A percentile compares a stretch with the other conserved stretches of the same genome.
Conservation (phyloP, 2,329 filamentous ascomycete species). For the Fusarium anguioides region DNA sequence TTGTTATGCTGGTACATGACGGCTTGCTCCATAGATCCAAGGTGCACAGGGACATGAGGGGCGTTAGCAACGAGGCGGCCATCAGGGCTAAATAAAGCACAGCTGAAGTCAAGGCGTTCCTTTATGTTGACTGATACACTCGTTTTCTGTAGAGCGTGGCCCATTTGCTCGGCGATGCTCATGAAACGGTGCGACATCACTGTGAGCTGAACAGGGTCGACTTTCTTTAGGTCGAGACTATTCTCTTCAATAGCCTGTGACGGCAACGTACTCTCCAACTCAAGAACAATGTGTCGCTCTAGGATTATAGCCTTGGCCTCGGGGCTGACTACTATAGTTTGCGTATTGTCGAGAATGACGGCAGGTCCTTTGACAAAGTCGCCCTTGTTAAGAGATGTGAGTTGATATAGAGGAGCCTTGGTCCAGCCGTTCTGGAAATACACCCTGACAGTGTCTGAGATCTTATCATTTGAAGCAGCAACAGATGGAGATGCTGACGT, state of each 20-base stretch:
- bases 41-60: slow-evolving; percentile 81
- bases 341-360: background rate
- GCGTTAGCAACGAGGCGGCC: slow-evolving; percentile 82
- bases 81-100: slow-evolving; percentile 79
- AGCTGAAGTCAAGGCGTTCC: slow-evolving; percentile 84
- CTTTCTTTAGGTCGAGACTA: slow-evolving; percentile 13
- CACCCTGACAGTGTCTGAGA: background rate
- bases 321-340: background rate
- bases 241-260: background rate
- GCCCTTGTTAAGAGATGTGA: background rate
- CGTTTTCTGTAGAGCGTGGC: slow-evolving; percentile 80
- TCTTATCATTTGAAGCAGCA: background rate
- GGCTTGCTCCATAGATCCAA: slow-evolving; percentile 87
- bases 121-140: slow-evolving; percentile 85
- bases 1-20: slow-evolving; percentile 81
- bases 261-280: background rate
- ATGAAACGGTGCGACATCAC: slow-evolving; percentile 87
- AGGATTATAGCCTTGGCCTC: background rate
- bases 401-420: background rate
- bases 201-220: slow-evolving; percentile 84
- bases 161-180: slow-evolving; percentile 89
- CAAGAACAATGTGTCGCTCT: background rate
- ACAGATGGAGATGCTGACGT: background rate
- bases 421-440: background rate
- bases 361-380: background rate